Evolutionary conservation across 1,284 basidiomycete genomes (phyloP).

Genomic region (Irpex sp.): DNA sequence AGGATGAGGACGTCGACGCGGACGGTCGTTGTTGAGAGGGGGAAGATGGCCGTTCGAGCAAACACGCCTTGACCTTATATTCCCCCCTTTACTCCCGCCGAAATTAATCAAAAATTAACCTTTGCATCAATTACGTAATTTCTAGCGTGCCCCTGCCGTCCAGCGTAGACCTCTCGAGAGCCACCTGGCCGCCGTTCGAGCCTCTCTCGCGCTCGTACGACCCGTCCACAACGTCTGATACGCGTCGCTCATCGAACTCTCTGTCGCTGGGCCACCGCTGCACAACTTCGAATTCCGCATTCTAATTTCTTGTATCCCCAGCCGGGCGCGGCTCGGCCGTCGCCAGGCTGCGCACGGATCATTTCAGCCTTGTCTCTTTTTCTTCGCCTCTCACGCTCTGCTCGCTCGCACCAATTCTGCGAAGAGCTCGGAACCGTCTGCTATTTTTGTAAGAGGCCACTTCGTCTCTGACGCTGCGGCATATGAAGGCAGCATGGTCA

Average conservation of each 20-base stretch:
- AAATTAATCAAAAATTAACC: too few relatives aligned
- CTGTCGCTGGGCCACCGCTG: neutral
- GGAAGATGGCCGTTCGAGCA: slow-evolving; percentile 6
- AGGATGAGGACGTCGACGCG: slow-evolving; percentile 8
- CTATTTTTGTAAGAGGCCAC: too few relatives aligned
- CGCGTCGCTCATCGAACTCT: neutral
- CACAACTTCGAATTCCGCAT: neutral
- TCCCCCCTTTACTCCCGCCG: too few relatives aligned
- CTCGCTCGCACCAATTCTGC: too few relatives aligned
- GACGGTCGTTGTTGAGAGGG: slow-evolving; percentile 13
- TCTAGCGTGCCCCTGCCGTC: neutral
- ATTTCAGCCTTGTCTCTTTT: neutral
- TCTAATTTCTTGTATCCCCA: neutral
- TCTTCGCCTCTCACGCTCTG: neutral
- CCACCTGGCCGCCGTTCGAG: slow-evolving; percentile 1
- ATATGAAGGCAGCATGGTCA: too few relatives aligned
- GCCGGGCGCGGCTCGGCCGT: neutral
- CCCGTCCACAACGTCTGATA: neutral
- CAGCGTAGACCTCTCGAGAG: slow-evolving; percentile 1
- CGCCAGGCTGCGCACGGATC: neutral
- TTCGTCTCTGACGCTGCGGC: too few relatives aligned
- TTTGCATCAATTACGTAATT: too few relatives aligned
- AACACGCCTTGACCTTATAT: neutral
- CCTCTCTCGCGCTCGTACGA: neutral
- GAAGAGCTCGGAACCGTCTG: too few relatives aligned